These are phyloP conservation scores for Microcos paniculata DNA, from an alignment of 345 rosid genomes.

Conservation along the genomic window DNA sequence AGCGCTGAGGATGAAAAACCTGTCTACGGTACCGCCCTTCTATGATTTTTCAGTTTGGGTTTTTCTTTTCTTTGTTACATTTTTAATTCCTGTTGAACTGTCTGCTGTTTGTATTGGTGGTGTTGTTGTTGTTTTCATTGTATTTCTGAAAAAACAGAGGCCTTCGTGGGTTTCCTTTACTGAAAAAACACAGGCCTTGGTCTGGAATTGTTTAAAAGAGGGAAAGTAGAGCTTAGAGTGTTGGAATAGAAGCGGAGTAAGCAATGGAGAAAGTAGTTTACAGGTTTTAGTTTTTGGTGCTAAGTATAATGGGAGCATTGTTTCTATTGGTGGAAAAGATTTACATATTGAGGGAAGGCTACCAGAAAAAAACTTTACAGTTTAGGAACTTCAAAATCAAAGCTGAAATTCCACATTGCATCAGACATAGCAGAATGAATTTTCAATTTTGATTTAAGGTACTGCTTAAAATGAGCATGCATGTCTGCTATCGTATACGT, in stretches of 20 bases:
- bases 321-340: not conserved
- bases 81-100: not conserved
- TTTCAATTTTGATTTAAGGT: not conserved
- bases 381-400: not conserved
- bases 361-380: not conserved
- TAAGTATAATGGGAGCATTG: not conserved
- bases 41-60: not conserved
- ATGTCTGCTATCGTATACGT: not conserved
- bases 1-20: slow-evolving; percentile 65
- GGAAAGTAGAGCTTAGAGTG: not conserved
- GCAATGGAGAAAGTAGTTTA: not conserved
- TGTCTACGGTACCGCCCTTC: slow-evolving; percentile 51
- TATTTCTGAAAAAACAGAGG: too few species aligned
- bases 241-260: not conserved
- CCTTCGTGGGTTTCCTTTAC: too few species aligned
- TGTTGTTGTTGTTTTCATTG: not conserved
- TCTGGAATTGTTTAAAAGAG: not conserved
- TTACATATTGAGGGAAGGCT: too few species aligned
- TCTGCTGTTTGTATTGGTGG: not conserved
- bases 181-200: not conserved
- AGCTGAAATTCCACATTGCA: not conserved
- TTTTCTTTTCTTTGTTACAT: not conserved
- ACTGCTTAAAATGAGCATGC: not conserved
- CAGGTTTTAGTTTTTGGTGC: not conserved
- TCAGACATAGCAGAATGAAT: not conserved